Conservation (phyloP, 176 grass and related monocot species). For the Areca catechu region DNA sequence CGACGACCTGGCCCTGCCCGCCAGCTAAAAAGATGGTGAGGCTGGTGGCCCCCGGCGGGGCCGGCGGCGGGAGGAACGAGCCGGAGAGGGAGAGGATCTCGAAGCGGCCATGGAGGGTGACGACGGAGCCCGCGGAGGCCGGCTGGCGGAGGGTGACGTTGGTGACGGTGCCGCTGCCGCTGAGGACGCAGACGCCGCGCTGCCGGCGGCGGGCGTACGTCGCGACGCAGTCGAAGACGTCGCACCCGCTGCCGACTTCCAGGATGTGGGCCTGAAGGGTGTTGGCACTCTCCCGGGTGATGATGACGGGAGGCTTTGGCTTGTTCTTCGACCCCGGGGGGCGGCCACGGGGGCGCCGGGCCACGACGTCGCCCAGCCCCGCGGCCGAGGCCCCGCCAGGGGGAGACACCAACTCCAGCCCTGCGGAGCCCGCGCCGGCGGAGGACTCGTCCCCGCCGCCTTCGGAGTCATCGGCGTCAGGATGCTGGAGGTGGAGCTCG, state of each 20-base stretch:
- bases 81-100: slow-evolving; percentile 96
- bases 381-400: too few relatives aligned
- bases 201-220: slow-evolving; percentile 76
- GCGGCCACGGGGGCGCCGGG: slow-evolving; percentile 62
- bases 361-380: slow-evolving; percentile 17
- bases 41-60: slow-evolving; percentile 88
- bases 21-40: slow-evolving; percentile 73
- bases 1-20: slow-evolving; percentile 77
- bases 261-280: slow-evolving; percentile 84
- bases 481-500: slow-evolving; percentile 11
- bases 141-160: slow-evolving; percentile 83
- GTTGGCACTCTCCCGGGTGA: slow-evolving; percentile 91
- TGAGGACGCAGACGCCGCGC: slow-evolving; percentile 85
- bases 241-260: slow-evolving; percentile 74
- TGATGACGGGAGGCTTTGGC: slow-evolving; percentile 94
- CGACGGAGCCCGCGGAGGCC: slow-evolving; percentile 31
- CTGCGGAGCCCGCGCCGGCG: too few relatives aligned
- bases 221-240: slow-evolving; percentile 77
- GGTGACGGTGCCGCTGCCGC: slow-evolving; percentile 66
- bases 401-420: too few relatives aligned
- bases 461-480: slow-evolving; percentile 5
- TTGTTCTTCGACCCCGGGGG: slow-evolving; percentile 95
- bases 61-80: slow-evolving; percentile 88
- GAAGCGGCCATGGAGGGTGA: slow-evolving; percentile 69
- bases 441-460: too few relatives aligned